Evolutionary conservation across 2,329 filamentous ascomycete species (phyloP), one percentile per base, ranked within the genome.

Genomic region (Plectosphaerella plurivora): DNA sequence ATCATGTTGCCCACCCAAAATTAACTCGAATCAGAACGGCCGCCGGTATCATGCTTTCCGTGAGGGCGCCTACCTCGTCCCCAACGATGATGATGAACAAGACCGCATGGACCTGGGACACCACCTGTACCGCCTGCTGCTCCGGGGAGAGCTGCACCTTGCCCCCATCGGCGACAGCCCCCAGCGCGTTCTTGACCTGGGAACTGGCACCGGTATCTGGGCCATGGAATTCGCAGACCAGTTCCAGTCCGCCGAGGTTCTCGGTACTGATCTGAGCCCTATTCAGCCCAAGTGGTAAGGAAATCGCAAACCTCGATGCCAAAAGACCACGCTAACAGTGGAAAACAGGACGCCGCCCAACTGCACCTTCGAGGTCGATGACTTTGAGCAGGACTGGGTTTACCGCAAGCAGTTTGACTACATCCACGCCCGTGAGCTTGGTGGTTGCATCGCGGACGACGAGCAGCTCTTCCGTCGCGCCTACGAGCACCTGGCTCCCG

Each of bases 341-440:
- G 28, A 10, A 22, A 10, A 3, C 41, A 44, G 70, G 65, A 75
- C 85, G 0, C 82, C 83, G 0, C 73, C 75, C 15, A 88, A 87
- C 59, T 81, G 84, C 50, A 76, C 78, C 54, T 88, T 87, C 53
- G 74, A 85, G 51, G 76, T 87, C 39, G 84, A 87, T 62, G 83
- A 88, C 57, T 76, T 82, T 35, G 79, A 81, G 55, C 71, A 65
- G 16, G 63, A 70, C 5, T 76, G 71, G 71, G 79, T 68, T 63
- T 81, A 68, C 36, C 69, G 74, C 0, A 60, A 69, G 0, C 63
- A 73, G 49, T 83, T 84, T 56, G 82, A 87, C 64, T 81, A 77
- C 56, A 74, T 87, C 44, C 83, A 86, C 61, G 73, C 77, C 2
- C 77, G 79, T 22, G 69, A 77, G 52, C 68, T 84, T 61, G 68